Evolutionary conservation across 345 rosid species (phyloP).

Genomic region (Linum lewisii): DNA sequence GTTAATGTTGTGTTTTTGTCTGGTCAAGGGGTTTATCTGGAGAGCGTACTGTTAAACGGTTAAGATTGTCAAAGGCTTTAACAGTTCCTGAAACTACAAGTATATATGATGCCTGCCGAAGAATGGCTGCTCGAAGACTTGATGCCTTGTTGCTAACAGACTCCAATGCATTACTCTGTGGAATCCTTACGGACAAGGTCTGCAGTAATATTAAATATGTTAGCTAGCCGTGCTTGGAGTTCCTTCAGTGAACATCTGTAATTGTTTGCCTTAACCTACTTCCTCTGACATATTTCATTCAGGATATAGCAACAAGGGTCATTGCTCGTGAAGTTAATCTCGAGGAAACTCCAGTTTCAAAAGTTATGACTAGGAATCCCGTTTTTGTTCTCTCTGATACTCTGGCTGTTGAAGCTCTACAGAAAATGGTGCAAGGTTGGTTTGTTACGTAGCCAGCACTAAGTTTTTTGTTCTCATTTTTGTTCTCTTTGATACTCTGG

Average conservation of each 20-base stretch:
- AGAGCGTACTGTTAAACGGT: conserved; percentile 85
- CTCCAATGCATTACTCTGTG: conserved; percentile 88
- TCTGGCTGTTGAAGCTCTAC: conserved; percentile 96
- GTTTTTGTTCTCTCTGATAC: conserved; percentile 90
- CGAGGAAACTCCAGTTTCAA: conserved; percentile 86
- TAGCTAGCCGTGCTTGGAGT: not conserved
- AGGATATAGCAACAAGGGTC: conserved; percentile 92
- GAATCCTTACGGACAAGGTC: conserved; percentile 98
- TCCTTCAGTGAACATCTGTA: not conserved
- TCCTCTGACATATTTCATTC: conserved; percentile 1
- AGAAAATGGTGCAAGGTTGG: conserved; percentile 97
- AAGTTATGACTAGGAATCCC: conserved; percentile 94
- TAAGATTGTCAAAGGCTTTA: conserved; percentile 84
- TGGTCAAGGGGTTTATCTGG: conserved; percentile 70
- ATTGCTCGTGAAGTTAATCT: conserved; percentile 70
- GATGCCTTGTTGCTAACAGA: conserved; percentile 93
- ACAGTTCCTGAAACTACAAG: conserved; percentile 80
- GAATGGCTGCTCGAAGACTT: conserved; percentile 91
- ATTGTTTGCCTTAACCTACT: not conserved
- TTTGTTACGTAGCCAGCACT: conserved; percentile 9
- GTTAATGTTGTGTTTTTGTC: not conserved
- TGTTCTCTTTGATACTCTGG: conserved; percentile 92
- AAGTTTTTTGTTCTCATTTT: conserved; percentile 37
- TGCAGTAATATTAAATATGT: not conserved
- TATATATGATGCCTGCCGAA: conserved; percentile 76